These are phyloP conservation scores for Colletotrichum trifolii DNA, from an alignment of 2,329 filamentous ascomycete genomes.

Conservation along the genomic window DNA sequence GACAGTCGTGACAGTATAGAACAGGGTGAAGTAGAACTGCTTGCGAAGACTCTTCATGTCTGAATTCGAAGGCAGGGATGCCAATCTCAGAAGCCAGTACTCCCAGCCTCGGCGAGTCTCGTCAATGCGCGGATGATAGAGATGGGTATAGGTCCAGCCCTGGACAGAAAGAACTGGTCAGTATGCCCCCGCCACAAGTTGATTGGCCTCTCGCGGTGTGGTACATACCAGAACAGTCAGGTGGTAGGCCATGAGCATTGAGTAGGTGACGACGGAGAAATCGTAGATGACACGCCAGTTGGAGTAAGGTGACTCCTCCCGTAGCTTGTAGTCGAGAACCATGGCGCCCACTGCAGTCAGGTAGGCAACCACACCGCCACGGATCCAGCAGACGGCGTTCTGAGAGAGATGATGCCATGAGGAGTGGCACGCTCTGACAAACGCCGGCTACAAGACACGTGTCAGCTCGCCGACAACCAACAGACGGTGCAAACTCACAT, in stretches of 20 bases:
- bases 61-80: constrained; percentile 55
- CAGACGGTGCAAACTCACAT: constrained; percentile 41
- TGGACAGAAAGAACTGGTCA: constrained; percentile 39
- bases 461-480: constrained; percentile 28
- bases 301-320: constrained; percentile 51
- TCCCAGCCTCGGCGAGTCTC: constrained; percentile 50
- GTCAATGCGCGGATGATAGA: constrained; percentile 57
- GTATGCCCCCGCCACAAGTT: not conserved
- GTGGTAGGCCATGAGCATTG: constrained; percentile 58
- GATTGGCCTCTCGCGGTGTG: too few relatives aligned
- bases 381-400: constrained; percentile 56
- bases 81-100: constrained; percentile 49
- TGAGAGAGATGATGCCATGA: constrained; percentile 61
- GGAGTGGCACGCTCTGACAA: constrained; percentile 63
- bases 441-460: constrained; percentile 55
- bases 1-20: constrained; percentile 58
- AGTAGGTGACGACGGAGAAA: constrained; percentile 58
- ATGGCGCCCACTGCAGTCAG: constrained; percentile 54
- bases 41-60: constrained; percentile 54
- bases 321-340: constrained; percentile 58
- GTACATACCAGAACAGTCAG: constrained; percentile 57
- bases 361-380: constrained; percentile 56
- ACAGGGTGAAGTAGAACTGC: constrained; percentile 61
- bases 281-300: constrained; percentile 59
- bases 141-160: constrained; percentile 64